Evolutionary conservation across 176 grass and related monocot genomes (phyloP), one percentile per base, ranked within the genome.

Genomic region (Chloris gayana): DNA sequence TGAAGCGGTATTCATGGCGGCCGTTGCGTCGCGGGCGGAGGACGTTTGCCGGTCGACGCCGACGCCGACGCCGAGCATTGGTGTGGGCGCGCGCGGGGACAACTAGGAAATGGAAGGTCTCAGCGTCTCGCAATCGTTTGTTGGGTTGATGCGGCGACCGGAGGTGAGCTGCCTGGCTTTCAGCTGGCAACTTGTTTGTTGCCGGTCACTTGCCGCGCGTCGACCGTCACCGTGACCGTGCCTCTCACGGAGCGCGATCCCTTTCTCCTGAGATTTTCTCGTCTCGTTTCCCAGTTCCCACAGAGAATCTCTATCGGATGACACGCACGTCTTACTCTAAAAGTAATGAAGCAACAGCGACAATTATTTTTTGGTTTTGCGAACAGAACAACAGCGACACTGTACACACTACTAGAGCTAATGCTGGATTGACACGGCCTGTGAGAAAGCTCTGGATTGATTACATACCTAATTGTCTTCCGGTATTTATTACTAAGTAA

Each of bases 1-100:
- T 83, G 79, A 82, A 87, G 53, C 56, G 85, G 85, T 87, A 76
- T 53, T 81, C 78, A 15, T 7, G 14, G 21, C 47, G 7, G 76
- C 32, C 9, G 75, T 21, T 57, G 53, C 21, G 22, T 57, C 17
- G 15, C 71, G 22, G 46, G 51, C 30, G 56, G 56, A 71, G 42
- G 56, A 71, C 42, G 34, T 25, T 49, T 21, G 22, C 73, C 64
- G 19, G 32, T 56, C 33, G 10, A 18, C 27, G 27, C 29, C 9
- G 31, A 64, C 11, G 12, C 7, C 9, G 9, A 62, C 12, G 1
- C 3, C 22, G 11, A 7, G 69, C 15, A 45, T 22, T 73, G 70
- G 30, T 54, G 47, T 34, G 46, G 69, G 70, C 45, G 17, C 51
- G 7, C 51, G 51, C 19, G 30, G 2, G 34, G 34, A 35, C 34